A percentile compares a stretch with the other conserved stretches of the same genome.
Conservation (phyloP, 1,284 basidiomycete genomes). For the Sparassis latifolia region DNA sequence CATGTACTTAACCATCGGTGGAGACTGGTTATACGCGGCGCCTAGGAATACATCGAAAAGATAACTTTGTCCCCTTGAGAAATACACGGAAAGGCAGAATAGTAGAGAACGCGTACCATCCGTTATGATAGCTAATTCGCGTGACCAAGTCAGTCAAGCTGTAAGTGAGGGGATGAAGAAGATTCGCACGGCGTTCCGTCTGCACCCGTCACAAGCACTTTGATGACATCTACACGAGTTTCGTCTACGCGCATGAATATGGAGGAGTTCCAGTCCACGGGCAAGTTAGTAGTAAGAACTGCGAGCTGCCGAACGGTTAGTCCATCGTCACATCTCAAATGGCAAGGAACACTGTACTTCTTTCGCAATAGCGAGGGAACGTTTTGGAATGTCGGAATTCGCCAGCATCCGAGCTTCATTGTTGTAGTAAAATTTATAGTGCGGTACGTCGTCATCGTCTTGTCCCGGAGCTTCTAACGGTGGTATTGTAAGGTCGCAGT, state of each 20-base stretch:
- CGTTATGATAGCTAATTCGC: conserved; percentile 64
- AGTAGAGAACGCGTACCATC: conserved; percentile 49
- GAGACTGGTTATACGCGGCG: conserved; percentile 71
- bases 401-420: conserved; percentile 76
- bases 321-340: not conserved
- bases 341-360: conserved; percentile 45
- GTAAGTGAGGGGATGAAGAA: conserved; percentile 2
- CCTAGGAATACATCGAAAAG: conserved; percentile 91
- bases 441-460: conserved; percentile 47
- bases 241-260: conserved; percentile 86
- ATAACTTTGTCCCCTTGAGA: conserved; percentile 33
- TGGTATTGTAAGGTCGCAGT: conserved; percentile 72
- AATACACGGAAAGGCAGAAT: not conserved
- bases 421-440: conserved; percentile 76
- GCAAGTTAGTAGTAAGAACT: conserved; percentile 83
- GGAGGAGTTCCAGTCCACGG: conserved; percentile 85
- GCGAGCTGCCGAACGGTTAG: conserved; percentile 57
- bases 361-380: conserved; percentile 88
- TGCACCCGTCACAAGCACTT: conserved; percentile 84
- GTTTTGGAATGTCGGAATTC: conserved; percentile 75
- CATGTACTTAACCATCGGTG: conserved; percentile 85
- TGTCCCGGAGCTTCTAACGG: conserved; percentile 19
- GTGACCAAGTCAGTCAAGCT: no score
- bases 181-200: conserved; percentile 81
- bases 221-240: conserved; percentile 84